Evolutionary conservation across 768 basidiomycete species (phyloP).

Genomic region (Tricholomella constricta): DNA sequence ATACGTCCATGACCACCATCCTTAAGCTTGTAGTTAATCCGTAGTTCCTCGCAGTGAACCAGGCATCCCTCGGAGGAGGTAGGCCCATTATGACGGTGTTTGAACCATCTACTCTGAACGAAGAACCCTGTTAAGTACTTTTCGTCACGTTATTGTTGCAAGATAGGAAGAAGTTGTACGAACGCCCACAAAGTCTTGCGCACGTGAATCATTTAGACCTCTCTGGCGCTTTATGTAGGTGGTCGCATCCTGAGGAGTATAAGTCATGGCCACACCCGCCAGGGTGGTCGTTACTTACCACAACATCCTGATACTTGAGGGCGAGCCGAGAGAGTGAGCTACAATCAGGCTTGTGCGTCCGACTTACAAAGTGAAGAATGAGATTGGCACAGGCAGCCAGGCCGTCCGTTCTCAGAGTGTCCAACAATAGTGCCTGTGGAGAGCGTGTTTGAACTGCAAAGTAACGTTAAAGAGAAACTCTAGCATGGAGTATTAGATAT

Average conservation of each 20-base stretch:
- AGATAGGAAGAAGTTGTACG: not conserved
- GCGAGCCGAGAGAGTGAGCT: constrained; percentile 7
- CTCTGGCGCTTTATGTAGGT: constrained; percentile 45
- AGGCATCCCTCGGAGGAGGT: constrained; percentile 37
- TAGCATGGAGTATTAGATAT: not conserved
- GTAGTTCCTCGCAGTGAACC: constrained; percentile 42
- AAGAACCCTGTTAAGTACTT: constrained; percentile 33
- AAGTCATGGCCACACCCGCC: not conserved
- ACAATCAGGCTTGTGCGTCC: constrained; percentile 26
- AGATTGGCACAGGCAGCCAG: constrained; percentile 37
- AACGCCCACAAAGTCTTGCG: constrained; percentile 52
- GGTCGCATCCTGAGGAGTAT: constrained; percentile 39
- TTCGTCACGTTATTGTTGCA: not conserved
- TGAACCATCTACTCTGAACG: constrained; percentile 41
- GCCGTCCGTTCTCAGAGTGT: constrained; percentile 35
- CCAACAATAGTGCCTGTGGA: constrained; percentile 40
- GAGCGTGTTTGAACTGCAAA: constrained; percentile 41
- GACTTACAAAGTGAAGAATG: constrained; percentile 21
- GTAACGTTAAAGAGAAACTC: not conserved
- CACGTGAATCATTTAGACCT: constrained; percentile 35
- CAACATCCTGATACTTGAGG: constrained; percentile 43
- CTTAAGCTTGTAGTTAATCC: constrained; percentile 44
- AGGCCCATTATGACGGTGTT: constrained; percentile 46
- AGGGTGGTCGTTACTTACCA: constrained; percentile 29
- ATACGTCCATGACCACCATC: constrained; percentile 37